Evolutionary conservation across 164 flowering plant species (phyloP), one percentile per base, ranked within the genome.

Genomic region (Liquidambar formosana): DNA sequence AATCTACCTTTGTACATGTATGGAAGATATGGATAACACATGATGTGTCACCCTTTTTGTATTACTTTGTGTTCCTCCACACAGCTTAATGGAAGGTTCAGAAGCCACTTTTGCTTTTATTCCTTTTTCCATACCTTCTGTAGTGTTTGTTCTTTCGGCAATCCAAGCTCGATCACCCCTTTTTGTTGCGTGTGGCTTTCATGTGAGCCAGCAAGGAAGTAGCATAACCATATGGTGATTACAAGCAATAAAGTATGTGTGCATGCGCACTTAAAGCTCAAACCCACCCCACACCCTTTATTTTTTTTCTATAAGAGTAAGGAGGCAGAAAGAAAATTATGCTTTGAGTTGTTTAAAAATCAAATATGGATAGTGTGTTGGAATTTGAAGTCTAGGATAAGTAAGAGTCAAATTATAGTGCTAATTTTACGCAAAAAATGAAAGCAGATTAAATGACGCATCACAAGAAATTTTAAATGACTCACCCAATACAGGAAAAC

Each of bases 181-280:
- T 53, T 27, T 72, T 67, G 71, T 64, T 70, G 63, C 71, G 27
- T 68, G 53, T 69, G 72, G 69, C 58, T 66, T 72, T 57, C 74
- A 75, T 72, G 78, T 78, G 78, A 23, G 61, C 33, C 18, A 52
- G 15, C 41, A 33, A 33, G 41, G 41, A 33, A 12, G 44, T n/a
- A 18, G 0, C 15, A 69, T 19, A n/a, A 15, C 58, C 27, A 33
- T 33, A 26, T 2, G 62, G 76, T 8, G 18, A 12, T 62, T 43
- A 15, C 56, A 54, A 15, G 28, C 45, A 63, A 54, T 53, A 54
- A 62, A 70, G 53, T 70, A 63, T 26, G 11, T 9, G 22, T 13
- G 69, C 65, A 71, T 26, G 70, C 65, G 75, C 70, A 66, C 59
- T 63, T 41, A 15, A 53, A 63, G 48, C n/a, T n/a, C n/a, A n/a